phyloP scores from a whole-genome alignment of 352 stramenopile species.

The Globisporangium radiosum region DNA sequence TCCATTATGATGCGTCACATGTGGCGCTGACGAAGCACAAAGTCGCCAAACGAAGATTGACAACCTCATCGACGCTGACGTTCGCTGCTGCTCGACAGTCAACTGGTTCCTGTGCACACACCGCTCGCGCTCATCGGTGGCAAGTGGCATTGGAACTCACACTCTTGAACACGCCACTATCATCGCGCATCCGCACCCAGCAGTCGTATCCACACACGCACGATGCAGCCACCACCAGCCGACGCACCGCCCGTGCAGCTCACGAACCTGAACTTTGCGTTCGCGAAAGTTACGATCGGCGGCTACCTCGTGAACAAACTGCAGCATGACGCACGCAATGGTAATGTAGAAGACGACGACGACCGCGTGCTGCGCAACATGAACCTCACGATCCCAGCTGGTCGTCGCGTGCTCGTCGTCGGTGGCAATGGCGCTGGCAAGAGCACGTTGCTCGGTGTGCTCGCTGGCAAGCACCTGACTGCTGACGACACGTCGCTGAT shows the following conservation, averaged over 20 bases:
- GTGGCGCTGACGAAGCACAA: neutral
- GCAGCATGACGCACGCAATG: conserved; percentile 30
- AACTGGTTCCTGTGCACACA: neutral
- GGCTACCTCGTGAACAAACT: conserved; percentile 50
- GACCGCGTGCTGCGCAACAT: conserved; percentile 86
- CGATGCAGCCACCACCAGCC: neutral
- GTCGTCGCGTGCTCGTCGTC: conserved; percentile 90
- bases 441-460: conserved; percentile 91
- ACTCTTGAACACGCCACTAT: neutral
- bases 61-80: neutral
- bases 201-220: neutral
- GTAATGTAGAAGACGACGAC: conserved; percentile 17
- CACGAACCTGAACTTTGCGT: conserved; percentile 57
- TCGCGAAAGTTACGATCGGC: conserved; percentile 65
- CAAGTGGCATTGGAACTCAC: neutral
- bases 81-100: neutral
- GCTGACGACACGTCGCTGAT: conserved; percentile 75
- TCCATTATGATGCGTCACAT: too few species aligned
- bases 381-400: conserved; percentile 68
- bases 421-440: conserved; percentile 95
- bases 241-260: conserved; percentile 40
- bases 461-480: conserved; percentile 93
- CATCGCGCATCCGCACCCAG: neutral
- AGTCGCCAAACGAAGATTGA: neutral
- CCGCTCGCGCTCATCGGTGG: neutral